Evolutionary conservation across 202 grass and related monocot genomes (phyloP), one percentile per base, ranked within the genome.

Genomic region (Musa balbisiana): DNA sequence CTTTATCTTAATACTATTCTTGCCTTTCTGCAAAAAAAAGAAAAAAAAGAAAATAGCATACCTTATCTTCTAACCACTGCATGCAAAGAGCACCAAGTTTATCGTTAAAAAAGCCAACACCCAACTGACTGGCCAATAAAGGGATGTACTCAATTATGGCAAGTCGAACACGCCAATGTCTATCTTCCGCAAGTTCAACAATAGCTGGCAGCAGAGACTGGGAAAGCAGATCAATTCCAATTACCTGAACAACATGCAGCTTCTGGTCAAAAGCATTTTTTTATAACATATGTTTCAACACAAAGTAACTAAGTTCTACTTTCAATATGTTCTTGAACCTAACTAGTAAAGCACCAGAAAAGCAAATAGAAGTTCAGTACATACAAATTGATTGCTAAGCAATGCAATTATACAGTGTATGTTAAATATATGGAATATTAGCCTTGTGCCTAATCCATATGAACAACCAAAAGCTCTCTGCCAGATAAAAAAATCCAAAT

Each of bases 61-160:
- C 55, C 73, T 76, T 63, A 49, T 76, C 73, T 76, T 76, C 73
- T 55, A 76, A 76, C 73, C 73, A 76, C 73, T 76, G 73, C 73
- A 76, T 76, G 73, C 73, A 76, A 33, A 76, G 9, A 59, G 73
- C 29, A 16, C 73, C 73, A 51, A 76, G 73, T 62, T 76, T 76
- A 12, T 76, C 29, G 62, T 76, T 17, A 51, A 76, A 76, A 62
- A 76, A 76, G 2, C 73, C 73, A 14, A 76, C 55, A 50, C 55
- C 73, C 62, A 76, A 76, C 29, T 63, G 73, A 62, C 73, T 76
- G 17, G 29, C 29, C 29, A 33, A 33, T 33, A 33, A 33, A 33
- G 29, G 29, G 29, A 33, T 33, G 29, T 33, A 76, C 27, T 76
- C 73, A 22, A 76, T 76, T 62, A 76, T 76, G 23, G 73, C 73